Evolutionary conservation across 169 alveolate genomes (phyloP), one percentile per base, ranked within the genome.

Genomic region (Plasmodium gallinaceum): DNA sequence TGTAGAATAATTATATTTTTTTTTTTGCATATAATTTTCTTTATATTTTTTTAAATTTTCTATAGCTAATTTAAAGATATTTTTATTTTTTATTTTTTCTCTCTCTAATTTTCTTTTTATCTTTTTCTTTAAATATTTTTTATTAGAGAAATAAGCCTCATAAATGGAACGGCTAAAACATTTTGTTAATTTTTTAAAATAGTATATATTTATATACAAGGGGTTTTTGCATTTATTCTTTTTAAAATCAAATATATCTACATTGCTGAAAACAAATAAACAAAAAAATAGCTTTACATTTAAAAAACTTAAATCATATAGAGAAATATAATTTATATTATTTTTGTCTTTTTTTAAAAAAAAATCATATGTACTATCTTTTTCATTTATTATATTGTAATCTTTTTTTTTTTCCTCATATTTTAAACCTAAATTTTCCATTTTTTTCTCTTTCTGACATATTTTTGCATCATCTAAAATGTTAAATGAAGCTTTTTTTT

Each of bases 151-250:
- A n/a, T 75, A 75, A 5, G 88, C 88, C 16, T 75, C 88, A 62
- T 75, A 75, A 9, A 75, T 22, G 12, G 88, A 75, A 8, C 75
- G 74, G 43, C 45, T 64, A 62, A 75, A 75, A 20, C 72, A 61
- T 57, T 75, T 75, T 5, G 88, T 62, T 64, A 75, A 75, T 64
- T 75, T 75, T 75, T 75, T 75, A 75, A 75, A 75, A 62, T 62
- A 75, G 26, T 75, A 75, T 26, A 75, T 75, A 20, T 62, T 75
- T 43, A 75, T 57, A 62, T 75, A 75, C 24, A 66, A 46, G 5
- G 88, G 88, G 18, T 54, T 75, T 24, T 48, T 48, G 22, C 5
- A 26, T 26, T 75, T 75, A 48, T 75, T 75, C 45, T 22, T 75
- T 24, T 62, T 48, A 18, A 75, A 62, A 51, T 75, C 88, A 26